Evolutionary conservation across 2,329 filamentous ascomycete species (phyloP).

Genomic region (Claviceps sp.): DNA sequence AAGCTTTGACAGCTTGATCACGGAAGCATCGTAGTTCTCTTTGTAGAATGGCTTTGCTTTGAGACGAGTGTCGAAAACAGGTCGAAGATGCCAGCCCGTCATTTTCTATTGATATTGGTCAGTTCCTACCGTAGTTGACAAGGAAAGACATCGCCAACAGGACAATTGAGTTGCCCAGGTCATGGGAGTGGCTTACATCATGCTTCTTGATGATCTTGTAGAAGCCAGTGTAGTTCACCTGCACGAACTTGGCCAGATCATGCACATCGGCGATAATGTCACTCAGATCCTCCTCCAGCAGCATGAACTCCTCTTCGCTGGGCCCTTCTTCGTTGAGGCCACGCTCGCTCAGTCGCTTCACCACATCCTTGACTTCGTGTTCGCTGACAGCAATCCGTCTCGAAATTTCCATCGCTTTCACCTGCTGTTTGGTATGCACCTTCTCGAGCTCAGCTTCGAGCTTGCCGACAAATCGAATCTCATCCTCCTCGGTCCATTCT

Average conservation of each 20-base stretch:
- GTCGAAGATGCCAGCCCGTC: slow-evolving; percentile 84
- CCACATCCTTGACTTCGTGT: slow-evolving; percentile 78
- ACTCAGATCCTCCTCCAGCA: slow-evolving; percentile 87
- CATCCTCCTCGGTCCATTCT: slow-evolving; percentile 83
- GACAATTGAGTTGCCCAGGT: neutral
- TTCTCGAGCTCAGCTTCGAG: slow-evolving; percentile 92
- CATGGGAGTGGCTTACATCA: slow-evolving; percentile 46
- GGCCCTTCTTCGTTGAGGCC: slow-evolving; percentile 45
- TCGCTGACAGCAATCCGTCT: slow-evolving; percentile 79
- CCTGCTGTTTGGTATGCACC: slow-evolving; percentile 93
- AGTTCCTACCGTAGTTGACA: too few relatives aligned
- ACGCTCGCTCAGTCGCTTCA: slow-evolving; percentile 56
- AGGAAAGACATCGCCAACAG: too few relatives aligned
- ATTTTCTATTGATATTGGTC: slow-evolving; percentile 51
- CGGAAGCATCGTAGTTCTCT: slow-evolving; percentile 93
- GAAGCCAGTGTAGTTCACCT: slow-evolving; percentile 96
- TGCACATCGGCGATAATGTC: slow-evolving; percentile 98
- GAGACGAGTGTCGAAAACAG: slow-evolving; percentile 87
- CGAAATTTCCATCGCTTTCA: slow-evolving; percentile 93
- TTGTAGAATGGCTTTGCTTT: slow-evolving; percentile 98
- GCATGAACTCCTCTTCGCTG: slow-evolving; percentile 82
- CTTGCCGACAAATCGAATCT: slow-evolving; percentile 72
- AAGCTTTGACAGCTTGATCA: slow-evolving; percentile 85
- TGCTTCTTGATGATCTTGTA: slow-evolving; percentile 99
- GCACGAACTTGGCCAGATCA: slow-evolving; percentile 94